Base-by-base conservation (phyloP, 2,329 filamentous ascomycete species). In the Curvularia spicifera region DNA sequence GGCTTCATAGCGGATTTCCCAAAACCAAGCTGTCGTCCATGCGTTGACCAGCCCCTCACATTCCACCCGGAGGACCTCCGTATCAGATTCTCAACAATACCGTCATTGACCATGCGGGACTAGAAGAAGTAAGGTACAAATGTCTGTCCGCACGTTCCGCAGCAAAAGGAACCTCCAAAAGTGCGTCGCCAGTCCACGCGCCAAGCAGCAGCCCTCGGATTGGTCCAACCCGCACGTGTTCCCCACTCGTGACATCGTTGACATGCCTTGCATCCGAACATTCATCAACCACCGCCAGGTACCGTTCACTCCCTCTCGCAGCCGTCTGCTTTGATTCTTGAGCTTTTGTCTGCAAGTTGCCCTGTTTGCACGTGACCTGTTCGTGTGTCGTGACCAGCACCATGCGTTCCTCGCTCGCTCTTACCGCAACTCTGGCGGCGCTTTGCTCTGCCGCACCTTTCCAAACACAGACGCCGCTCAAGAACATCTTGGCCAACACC, bases 401-500 rank as follows among this genome's bases (percentile, higher is more conserved):
- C 13, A 73, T 73, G 71, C 68, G 60, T 46, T 64, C 56, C 33
- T 64, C 56, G 31, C 51, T 65, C 39, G 50, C 61, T 63, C 55
- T 63, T 56, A 58, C 57, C 45, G 65, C 61, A 9, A 45, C 65
- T 39, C 51, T 61, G 13, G 57, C 65, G 7, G 61, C 47, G 26
- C 56, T 65, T 26, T 55, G 63, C 22, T 56, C 67, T 45, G 68
- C 71, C 46, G 68, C 71, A 13, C 71, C 78, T 43, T 76, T 42
- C 71, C 78, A 57, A 24, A 80, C 81, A 12, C 74, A 78, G 15
- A 76, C 79, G 40, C 74, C 56, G 28, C 29, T 88, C 45, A 84
- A 87, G 66, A 81, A 82, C 57, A 83, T 88, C 51, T 71, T 88
- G 51, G 77, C 79, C 53, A 82, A 85, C 64, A 85, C 84, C 5